Base-by-base conservation (phyloP, 345 rosid genomes). In the Ailanthus altissimus region DNA sequence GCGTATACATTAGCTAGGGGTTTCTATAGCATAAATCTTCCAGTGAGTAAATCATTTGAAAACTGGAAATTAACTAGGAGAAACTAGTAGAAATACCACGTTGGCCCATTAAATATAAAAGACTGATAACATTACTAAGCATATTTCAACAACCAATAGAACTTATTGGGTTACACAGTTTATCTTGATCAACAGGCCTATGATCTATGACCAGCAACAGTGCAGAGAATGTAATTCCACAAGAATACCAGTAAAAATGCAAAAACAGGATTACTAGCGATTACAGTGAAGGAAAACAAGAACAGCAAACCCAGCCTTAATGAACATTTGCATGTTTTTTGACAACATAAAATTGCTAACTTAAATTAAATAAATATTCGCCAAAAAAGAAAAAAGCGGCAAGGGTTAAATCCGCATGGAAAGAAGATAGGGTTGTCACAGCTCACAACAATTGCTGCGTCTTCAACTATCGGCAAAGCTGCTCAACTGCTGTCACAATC, bases 401-500 rank as follows among this genome's bases (percentile, higher is more conserved):
- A 67, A 43, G 38, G 26, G 26, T 18, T 10, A 78, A 36, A 65
- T 51, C 49, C 18, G 73, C 67, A 21, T 56, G 40, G 45, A 18
- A 50, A 70, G 18, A 72, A 25, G 61, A 46, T 38, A n/a, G 16
- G 72, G 56, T 53, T 58, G 69, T 51, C 40, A 12, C 42, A 45
- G 46, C 50, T 74, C 72, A 74, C 6, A 58, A 59, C 49, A 57
- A 16, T 76, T 67, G 64, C 20, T 58, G 76, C 66, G 45, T 32
- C 65, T 26, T 67, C 62, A 72, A 64, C 86, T 87, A 93, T 87
- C 83, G 90, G 87, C 99, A 95, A 45, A 95, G 90, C 88, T 93
- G 90, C 86, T 93, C 96, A 47, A 93, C 93, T 8, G 98, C 99
- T 0, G 97, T 90, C 74, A 95, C 98, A 45, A 93, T 91, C 91